A percentile compares a stretch with the other conserved stretches of the same genome.
These are phyloP conservation scores for Fusarium equiseti DNA, from an alignment of 2,329 filamentous ascomycete genomes.

Conservation along the genomic window DNA sequence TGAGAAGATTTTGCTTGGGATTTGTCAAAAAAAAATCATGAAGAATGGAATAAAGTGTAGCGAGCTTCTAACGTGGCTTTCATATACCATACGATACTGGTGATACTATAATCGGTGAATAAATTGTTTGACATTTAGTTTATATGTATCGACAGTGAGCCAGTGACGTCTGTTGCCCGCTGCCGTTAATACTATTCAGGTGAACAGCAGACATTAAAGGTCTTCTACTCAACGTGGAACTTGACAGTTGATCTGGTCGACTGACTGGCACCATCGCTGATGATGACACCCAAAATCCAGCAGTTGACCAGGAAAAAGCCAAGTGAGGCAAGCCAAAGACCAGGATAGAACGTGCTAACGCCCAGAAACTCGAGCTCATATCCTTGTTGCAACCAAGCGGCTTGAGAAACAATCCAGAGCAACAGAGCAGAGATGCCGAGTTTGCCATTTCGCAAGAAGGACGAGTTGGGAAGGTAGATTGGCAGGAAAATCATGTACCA, in stretches of 20 bases:
- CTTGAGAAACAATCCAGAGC: slow-evolving; percentile 84
- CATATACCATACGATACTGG: slow-evolving; percentile 44
- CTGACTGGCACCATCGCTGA: slow-evolving; percentile 68
- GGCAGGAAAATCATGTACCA: slow-evolving; percentile 98
- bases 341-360: slow-evolving; percentile 84
- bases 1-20: slow-evolving; percentile 37
- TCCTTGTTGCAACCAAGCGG: slow-evolving; percentile 79
- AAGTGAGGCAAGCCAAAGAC: slow-evolving; percentile 81
- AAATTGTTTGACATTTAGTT: slow-evolving; percentile 12
- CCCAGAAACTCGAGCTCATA: slow-evolving; percentile 85
- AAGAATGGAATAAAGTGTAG: slow-evolving; percentile 21
- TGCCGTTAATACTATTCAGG: not conserved
- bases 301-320: slow-evolving; percentile 87
- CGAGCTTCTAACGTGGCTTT: slow-evolving; percentile 21
- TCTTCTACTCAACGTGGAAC: slow-evolving; percentile 39
- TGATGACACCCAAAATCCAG: slow-evolving; percentile 86
- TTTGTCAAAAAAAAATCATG: slow-evolving; percentile 32
- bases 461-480: slow-evolving; percentile 86
- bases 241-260: slow-evolving; percentile 28
- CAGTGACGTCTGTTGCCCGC: not conserved
- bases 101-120: slow-evolving; percentile 28
- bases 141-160: not conserved
- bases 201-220: not conserved
- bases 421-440: slow-evolving; percentile 74
- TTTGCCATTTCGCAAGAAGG: slow-evolving; percentile 70